These are phyloP conservation scores for Grosmannia clavigera DNA, from an alignment of 2,329 filamentous ascomycete genomes.

Conservation along the genomic window DNA sequence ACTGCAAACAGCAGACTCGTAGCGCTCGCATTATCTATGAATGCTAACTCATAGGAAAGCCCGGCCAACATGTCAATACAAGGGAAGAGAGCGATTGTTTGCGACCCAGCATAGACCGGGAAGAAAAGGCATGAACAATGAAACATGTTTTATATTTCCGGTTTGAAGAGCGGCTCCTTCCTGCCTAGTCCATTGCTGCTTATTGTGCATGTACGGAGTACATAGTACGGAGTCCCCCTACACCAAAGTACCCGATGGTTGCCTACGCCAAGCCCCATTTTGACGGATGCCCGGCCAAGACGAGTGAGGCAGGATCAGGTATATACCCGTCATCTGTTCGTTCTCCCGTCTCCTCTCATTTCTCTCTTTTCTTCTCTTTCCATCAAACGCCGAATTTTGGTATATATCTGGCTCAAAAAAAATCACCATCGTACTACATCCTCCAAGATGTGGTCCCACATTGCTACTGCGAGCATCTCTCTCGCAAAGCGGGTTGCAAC, in stretches of 20 bases:
- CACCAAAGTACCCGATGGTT: not conserved
- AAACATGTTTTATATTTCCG: not conserved
- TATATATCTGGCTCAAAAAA: not conserved
- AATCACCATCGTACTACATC: not conserved
- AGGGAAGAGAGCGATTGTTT: not conserved
- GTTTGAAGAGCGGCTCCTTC: not conserved
- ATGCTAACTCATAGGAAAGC: not conserved
- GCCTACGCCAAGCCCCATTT: not conserved
- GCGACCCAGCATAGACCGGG: not conserved
- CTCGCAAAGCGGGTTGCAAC: conserved; percentile 7
- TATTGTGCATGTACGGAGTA: not conserved
- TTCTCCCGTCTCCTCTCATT: not conserved
- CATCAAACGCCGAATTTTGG: not conserved
- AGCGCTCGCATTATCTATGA: too few species aligned
- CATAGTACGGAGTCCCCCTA: not conserved
- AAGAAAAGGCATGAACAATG: not conserved
- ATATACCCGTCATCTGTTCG: not conserved
- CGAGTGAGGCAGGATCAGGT: not conserved
- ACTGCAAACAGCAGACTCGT: too few species aligned
- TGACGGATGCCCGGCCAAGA: not conserved
- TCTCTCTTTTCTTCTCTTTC: not conserved
- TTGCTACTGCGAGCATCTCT: conserved; percentile 3
- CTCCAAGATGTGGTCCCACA: conserved; percentile 3
- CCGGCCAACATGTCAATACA: not conserved
- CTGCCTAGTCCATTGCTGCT: not conserved